A percentile compares a stretch with the other conserved stretches of the same genome.
phyloP scores from a whole-genome alignment of 208 protist genomes.

The Angomonas desouzai region DNA sequence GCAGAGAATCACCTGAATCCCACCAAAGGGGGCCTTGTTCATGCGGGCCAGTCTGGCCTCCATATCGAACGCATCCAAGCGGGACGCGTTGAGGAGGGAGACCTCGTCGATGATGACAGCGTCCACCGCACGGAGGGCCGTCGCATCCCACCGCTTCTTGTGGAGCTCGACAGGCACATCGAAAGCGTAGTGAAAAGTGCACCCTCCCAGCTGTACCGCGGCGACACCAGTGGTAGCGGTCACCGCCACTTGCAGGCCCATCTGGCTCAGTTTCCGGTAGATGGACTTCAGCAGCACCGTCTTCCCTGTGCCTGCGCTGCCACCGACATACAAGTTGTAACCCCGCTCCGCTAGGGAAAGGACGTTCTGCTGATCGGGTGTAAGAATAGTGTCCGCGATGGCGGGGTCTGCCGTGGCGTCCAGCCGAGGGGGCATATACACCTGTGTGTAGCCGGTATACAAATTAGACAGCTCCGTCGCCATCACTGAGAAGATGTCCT shows the following conservation, averaged over 20 bases:
- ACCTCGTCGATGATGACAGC: constrained; percentile 92
- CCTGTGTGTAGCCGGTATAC: constrained; percentile 41
- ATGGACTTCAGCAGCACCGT: constrained; percentile 84
- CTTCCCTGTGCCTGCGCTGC: constrained; percentile 89
- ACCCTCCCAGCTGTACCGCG: constrained; percentile 85
- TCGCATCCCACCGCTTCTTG: constrained; percentile 49
- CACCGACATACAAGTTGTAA: constrained; percentile 78
- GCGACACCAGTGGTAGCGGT: constrained; percentile 89
- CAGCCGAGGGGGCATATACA: constrained; percentile 77
- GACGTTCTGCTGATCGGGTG: constrained; percentile 67
- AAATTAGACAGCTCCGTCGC: constrained; percentile 39
- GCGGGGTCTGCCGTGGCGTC: constrained; percentile 54
- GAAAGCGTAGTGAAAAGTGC: constrained; percentile 90
- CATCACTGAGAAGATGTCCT: constrained; percentile 46
- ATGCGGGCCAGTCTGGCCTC: constrained; percentile 75
- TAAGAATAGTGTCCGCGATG: constrained; percentile 34
- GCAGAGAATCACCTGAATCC: constrained; percentile 87
- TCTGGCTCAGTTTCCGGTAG: constrained; percentile 44
- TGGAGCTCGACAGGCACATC: constrained; percentile 39
- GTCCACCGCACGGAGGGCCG: constrained; percentile 80
- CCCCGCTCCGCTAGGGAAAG: constrained; percentile 58
- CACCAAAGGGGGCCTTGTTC: constrained; percentile 70
- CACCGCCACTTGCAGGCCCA: constrained; percentile 79
- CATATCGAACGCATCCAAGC: constrained; percentile 84
- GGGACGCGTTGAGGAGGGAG: constrained; percentile 72